Base-by-base conservation (phyloP, 495 filamentous ascomycete genomes). In the Jackrogersella minutella region DNA sequence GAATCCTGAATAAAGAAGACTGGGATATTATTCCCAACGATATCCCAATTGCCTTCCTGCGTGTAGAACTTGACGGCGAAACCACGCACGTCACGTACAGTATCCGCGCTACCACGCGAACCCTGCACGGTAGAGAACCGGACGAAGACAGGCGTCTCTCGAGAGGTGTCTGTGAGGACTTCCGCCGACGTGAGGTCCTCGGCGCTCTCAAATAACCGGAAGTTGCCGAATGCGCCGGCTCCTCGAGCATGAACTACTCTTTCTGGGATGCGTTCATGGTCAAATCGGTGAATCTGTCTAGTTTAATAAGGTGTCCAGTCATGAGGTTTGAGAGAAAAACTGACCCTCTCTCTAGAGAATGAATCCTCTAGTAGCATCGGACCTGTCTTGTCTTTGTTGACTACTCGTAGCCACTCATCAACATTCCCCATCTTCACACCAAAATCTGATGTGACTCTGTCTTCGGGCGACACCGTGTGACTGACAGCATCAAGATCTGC, bases 241-340 rank as follows among this genome's bases (percentile, higher is more conserved):
- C 92, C 93, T 30, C 93, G 90, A 24, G 93, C 93, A 72, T 97
- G 93, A 4, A 97, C 92, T 11, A 96, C 92, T 51, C 93, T 83
- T 76, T 91, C 88, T 0, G 88, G 87, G 33, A 90, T 87, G 13
- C 87, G 81, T 73, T 90, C 87, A 26, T 86, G 80, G 71, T 89
- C 87, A 54, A 70, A 77, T 56, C 66, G 53, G 26, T 75, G 70
- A 8, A 64, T 62, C 58, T 69, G 13, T 6, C 16, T 13, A 5
- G 21, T 16, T 62, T 2, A 66, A 9, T 40, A 31, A 37, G 1
- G 17, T 5, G n/a, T 9, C n/a, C 9, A 16, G 17, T 21, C 16
- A 62, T 10, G 53, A 77, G 72, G 13, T 69, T 68, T 86, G 84
- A 60, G 86, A 88, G 7, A 7, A 30, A 30, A 1, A 50, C 77